A percentile compares a stretch with the other conserved stretches of the same genome.
These are phyloP conservation scores for Rheum nobile DNA, from an alignment of 148 eudicot genomes.

Conservation along the genomic window DNA sequence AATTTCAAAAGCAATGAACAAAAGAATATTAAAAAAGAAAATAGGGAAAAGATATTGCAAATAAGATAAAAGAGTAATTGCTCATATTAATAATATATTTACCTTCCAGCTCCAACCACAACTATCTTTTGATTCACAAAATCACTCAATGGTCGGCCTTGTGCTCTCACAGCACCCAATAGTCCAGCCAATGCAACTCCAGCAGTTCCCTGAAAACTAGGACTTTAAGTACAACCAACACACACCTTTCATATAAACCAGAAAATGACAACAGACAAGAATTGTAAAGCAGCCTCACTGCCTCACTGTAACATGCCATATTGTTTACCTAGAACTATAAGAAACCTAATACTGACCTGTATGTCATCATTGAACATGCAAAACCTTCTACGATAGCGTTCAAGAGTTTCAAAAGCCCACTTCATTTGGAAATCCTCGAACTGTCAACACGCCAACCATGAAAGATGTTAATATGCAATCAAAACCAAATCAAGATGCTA, in stretches of 20 bases:
- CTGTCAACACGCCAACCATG: constrained; percentile 26
- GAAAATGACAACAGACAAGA: not conserved
- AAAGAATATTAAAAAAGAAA: not conserved
- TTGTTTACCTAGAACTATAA: not conserved
- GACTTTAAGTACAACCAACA: not conserved
- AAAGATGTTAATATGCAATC: constrained; percentile 7
- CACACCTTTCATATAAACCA: not conserved
- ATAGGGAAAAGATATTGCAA: not conserved
- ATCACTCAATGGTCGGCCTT: constrained; percentile 78
- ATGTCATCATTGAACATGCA: constrained; percentile 99
- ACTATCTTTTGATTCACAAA: constrained; percentile 91
- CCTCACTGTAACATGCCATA: not conserved
- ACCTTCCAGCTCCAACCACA: constrained; percentile 99
- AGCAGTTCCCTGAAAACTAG: constrained; percentile 74
- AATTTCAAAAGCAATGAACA: not conserved
- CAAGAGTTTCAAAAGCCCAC: constrained; percentile 98
- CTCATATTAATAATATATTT: not conserved
- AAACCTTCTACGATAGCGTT: constrained; percentile 70
- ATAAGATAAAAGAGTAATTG: not conserved
- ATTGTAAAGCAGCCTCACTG: not conserved
- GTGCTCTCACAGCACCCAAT: constrained; percentile 92
- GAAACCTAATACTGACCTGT: constrained; percentile 42
- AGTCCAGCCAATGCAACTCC: constrained; percentile 98
- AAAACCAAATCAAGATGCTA: constrained; percentile 5
- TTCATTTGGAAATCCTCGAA: constrained; percentile 99